Percentiles rank a stretch among this genome's conserved stretches.
These are phyloP conservation scores for Epichloe uncinata DNA, from an alignment of 2,329 filamentous ascomycete species.

Conservation along the genomic window DNA sequence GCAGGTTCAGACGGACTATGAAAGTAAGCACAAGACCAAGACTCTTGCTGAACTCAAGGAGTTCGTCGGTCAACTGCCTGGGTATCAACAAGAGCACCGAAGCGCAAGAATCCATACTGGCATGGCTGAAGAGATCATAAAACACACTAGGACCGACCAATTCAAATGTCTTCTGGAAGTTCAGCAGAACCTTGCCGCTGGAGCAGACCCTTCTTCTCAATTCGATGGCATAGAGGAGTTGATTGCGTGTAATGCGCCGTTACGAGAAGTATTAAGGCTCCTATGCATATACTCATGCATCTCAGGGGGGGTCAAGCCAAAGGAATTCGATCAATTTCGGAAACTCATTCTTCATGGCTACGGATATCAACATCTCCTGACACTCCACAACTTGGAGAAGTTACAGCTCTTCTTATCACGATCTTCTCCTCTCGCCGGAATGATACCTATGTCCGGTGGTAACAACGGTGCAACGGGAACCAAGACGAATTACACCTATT, in stretches of 20 bases:
- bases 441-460: slow-evolving; percentile 58
- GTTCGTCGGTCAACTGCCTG: slow-evolving; percentile 86
- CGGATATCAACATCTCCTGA: slow-evolving; percentile 87
- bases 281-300: slow-evolving; percentile 88
- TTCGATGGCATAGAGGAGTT: slow-evolving; percentile 88
- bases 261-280: slow-evolving; percentile 70
- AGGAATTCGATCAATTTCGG: slow-evolving; percentile 82
- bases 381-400: slow-evolving; percentile 76
- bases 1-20: slow-evolving; percentile 72
- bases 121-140: slow-evolving; percentile 89
- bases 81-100: slow-evolving; percentile 85
- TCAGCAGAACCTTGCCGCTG: slow-evolving; percentile 88
- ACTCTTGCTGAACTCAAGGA: slow-evolving; percentile 84
- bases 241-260: slow-evolving; percentile 72
- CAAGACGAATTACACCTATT: slow-evolving; percentile 80
- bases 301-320: slow-evolving; percentile 67
- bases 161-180: slow-evolving; percentile 85
- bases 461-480: slow-evolving; percentile 39
- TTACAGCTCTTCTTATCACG: slow-evolving; percentile 73
- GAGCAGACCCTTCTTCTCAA: slow-evolving; percentile 76
- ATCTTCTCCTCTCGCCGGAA: slow-evolving; percentile 62
- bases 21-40: slow-evolving; percentile 77
- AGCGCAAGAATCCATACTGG: slow-evolving; percentile 86
- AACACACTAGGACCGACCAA: slow-evolving; percentile 75
- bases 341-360: slow-evolving; percentile 83